These are phyloP conservation scores for Coemansia sp. DNA, from an alignment of 192 early-diverging fungal genomes.

Conservation along the genomic window DNA sequence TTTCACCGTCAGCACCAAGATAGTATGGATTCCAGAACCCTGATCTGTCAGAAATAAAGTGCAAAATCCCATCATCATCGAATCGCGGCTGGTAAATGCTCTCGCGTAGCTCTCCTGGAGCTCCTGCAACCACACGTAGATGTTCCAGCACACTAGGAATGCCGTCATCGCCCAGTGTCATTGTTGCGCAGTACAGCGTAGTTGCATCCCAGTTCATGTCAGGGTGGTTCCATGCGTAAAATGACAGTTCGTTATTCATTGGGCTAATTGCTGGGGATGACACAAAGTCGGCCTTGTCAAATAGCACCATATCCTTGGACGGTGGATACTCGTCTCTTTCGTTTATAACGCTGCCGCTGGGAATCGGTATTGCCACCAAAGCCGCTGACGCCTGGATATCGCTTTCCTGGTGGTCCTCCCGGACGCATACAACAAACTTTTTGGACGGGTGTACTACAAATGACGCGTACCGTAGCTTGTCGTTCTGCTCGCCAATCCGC, in stretches of 20 bases:
- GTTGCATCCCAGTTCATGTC: slow-evolving; percentile 82
- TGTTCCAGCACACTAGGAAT: background rate
- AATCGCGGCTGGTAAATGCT: slow-evolving; percentile 65
- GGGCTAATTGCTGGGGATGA: slow-evolving; percentile 60
- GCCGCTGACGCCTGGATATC: slow-evolving; percentile 51
- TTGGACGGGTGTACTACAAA: slow-evolving; percentile 59
- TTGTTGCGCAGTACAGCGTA: slow-evolving; percentile 52
- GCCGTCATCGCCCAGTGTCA: slow-evolving; percentile 13
- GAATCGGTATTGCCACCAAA: slow-evolving; percentile 60
- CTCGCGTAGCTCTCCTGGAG: slow-evolving; percentile 17
- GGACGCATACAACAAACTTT: slow-evolving; percentile 62
- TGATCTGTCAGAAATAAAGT: slow-evolving; percentile 66
- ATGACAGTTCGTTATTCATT: slow-evolving; percentile 56
- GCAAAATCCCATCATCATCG: slow-evolving; percentile 58
- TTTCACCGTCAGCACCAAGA: slow-evolving; percentile 34
- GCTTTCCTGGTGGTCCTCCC: slow-evolving; percentile 67
- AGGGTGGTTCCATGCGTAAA: slow-evolving; percentile 70
- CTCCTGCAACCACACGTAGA: slow-evolving; percentile 39
- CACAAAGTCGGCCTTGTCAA: slow-evolving; percentile 66
- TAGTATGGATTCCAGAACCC: slow-evolving; percentile 76
- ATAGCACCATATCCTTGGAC: slow-evolving; percentile 45
- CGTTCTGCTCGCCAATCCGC: slow-evolving; percentile 54
- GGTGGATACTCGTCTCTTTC: background rate
- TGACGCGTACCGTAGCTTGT: slow-evolving; percentile 63
- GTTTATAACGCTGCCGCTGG: slow-evolving; percentile 7